phyloP scores from a whole-genome alignment of 495 filamentous ascomycete species.

The Astrothelium macrocarpum region DNA sequence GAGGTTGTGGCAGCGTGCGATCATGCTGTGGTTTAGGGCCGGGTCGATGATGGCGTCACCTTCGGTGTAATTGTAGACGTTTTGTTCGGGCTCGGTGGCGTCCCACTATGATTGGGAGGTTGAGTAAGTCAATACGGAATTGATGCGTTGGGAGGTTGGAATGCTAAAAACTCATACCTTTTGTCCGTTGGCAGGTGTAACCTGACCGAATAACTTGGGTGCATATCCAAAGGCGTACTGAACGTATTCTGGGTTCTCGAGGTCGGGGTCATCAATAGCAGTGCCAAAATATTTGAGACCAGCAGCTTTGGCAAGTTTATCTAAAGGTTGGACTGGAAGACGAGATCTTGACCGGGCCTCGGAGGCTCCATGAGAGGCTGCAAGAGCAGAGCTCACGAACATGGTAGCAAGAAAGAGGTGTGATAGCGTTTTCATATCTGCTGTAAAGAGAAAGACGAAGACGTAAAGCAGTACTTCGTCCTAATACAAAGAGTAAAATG shows the following conservation, averaged over 20 bases:
- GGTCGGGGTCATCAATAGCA: slow-evolving; percentile 39
- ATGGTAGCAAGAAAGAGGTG: not conserved
- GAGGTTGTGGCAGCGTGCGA: slow-evolving; percentile 31
- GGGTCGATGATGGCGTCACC: slow-evolving; percentile 24
- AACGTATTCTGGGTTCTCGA: slow-evolving; percentile 12
- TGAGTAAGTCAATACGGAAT: not conserved
- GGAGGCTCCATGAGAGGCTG: not conserved
- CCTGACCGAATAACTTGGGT: slow-evolving; percentile 40
- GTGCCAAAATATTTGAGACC: slow-evolving; percentile 43
- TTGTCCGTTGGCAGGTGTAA: slow-evolving; percentile 45
- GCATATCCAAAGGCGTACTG: not conserved
- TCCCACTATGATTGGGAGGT: slow-evolving; percentile 22
- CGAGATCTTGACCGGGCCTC: not conserved
- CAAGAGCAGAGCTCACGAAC: not conserved
- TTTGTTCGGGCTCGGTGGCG: slow-evolving; percentile 36
- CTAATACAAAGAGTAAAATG: no score
- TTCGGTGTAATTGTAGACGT: slow-evolving; percentile 30
- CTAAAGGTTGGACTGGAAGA: not conserved
- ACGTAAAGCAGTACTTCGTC: no score
- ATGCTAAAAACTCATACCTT: slow-evolving; percentile 27
- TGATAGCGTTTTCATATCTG: not conserved
- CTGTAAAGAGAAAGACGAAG: not conserved
- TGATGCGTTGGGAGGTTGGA: not conserved
- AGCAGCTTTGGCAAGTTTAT: slow-evolving; percentile 33
- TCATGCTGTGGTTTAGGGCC: slow-evolving; percentile 16